phyloP scores from a whole-genome alignment of 1,284 basidiomycete genomes.

The Cyathus pygmaeus region DNA sequence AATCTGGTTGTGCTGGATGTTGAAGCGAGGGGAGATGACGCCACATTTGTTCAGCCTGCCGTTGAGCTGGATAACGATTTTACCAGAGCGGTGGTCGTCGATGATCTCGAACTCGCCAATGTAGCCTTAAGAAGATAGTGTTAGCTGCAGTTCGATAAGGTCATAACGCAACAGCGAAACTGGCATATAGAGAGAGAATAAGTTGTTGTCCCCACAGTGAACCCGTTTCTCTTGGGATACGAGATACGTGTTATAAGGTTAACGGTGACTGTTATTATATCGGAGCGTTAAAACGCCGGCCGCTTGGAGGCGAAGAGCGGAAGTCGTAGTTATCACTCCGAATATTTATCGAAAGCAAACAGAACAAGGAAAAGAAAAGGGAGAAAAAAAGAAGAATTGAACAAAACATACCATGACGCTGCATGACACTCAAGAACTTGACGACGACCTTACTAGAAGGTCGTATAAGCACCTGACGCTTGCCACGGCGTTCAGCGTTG shows the following conservation, averaged over 20 bases:
- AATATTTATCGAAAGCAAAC: conserved; percentile 21
- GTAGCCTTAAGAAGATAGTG: conserved; percentile 74
- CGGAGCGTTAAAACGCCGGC: conserved; percentile 79
- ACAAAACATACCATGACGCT: conserved; percentile 87
- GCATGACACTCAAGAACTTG: conserved; percentile 97
- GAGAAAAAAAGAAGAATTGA: no score
- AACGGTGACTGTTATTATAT: conserved; percentile 61
- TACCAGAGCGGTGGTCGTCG: conserved; percentile 98
- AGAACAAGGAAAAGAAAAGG: background rate
- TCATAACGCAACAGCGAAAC: background rate
- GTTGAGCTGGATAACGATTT: conserved; percentile 98
- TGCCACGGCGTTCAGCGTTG: conserved; percentile 97
- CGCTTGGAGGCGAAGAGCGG: conserved; percentile 62
- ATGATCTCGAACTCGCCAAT: conserved; percentile 99
- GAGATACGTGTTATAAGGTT: conserved; percentile 61
- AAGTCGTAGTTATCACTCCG: conserved; percentile 82
- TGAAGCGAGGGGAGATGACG: conserved; percentile 98
- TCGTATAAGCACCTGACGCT: conserved; percentile 96
- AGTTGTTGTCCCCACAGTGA: conserved; percentile 68
- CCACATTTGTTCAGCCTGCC: conserved; percentile 99
- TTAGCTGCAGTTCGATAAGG: conserved; percentile 13
- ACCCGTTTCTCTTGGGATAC: conserved; percentile 41
- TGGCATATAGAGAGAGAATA: conserved; percentile 1
- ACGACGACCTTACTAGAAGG: conserved; percentile 97
- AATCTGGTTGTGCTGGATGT: conserved; percentile 93